A percentile compares a stretch with the other conserved stretches of the same genome.
Evolutionary conservation across 2,329 filamentous ascomycete species (phyloP).

Genomic region (Beauveria sp.): DNA sequence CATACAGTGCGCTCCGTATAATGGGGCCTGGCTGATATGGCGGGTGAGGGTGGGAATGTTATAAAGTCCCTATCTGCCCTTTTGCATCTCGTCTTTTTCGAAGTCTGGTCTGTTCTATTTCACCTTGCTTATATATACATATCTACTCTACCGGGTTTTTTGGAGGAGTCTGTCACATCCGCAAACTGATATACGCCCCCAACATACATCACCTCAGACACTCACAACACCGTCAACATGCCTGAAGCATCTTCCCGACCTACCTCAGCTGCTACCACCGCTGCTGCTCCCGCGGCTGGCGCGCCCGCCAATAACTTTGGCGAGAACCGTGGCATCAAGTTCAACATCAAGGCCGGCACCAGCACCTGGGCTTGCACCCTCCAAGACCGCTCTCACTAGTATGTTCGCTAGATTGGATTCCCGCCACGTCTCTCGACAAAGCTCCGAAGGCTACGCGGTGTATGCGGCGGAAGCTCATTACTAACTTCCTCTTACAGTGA

Average conservation of each 20-base stretch:
- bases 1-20: conserved; percentile 3
- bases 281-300: conserved; percentile 16
- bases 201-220: neutral
- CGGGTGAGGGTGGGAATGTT: neutral
- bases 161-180: conserved; percentile 8
- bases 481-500: conserved; percentile 24
- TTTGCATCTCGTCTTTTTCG: neutral
- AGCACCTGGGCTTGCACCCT: conserved; percentile 32
- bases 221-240: conserved; percentile 11
- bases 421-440: neutral
- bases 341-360: conserved; percentile 38
- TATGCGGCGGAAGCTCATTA: neutral
- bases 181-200: neutral
- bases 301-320: conserved; percentile 19
- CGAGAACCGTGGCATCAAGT: conserved; percentile 35
- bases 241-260: conserved; percentile 10
- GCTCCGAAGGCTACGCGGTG: neutral
- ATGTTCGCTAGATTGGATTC: conserved; percentile 18
- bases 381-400: conserved; percentile 38
- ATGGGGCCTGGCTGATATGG: conserved; percentile 1
- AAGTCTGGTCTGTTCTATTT: neutral
- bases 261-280: conserved; percentile 10
- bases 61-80: conserved; percentile 5
- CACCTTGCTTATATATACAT: neutral
- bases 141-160: neutral